Conservation (phyloP, 2,329 filamentous ascomycete species). For the Colletotrichum agaves region DNA sequence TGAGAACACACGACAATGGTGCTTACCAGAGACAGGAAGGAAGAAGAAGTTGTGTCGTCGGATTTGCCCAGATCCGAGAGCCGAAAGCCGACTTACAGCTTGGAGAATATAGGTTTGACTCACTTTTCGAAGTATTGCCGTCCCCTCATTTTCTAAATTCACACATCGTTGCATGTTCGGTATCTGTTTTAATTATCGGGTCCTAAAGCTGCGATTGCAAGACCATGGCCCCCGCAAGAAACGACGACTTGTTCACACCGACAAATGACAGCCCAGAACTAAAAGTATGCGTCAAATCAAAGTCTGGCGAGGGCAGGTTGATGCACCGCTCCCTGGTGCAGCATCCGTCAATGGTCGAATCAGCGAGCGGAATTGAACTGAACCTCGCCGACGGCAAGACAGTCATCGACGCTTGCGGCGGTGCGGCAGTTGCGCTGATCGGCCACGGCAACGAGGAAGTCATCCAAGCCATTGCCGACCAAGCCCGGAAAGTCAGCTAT, state of each 20-base stretch:
- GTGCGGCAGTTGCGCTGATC: constrained; percentile 48
- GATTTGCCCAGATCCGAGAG: constrained; percentile 15
- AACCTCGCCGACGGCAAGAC: constrained; percentile 46
- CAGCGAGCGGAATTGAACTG: constrained; percentile 53
- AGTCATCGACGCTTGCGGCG: constrained; percentile 50
- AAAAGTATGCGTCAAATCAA: background rate
- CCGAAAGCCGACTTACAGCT: constrained; percentile 31
- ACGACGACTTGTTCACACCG: constrained; percentile 25
- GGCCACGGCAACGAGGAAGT: constrained; percentile 46
- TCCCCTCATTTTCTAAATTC: background rate
- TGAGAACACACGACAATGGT: background rate
- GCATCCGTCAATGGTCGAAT: constrained; percentile 50
- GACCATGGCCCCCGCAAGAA: constrained; percentile 38
- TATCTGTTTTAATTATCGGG: too few species aligned
- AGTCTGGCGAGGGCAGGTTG: constrained; percentile 38
- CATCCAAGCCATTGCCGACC: constrained; percentile 43
- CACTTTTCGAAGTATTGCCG: background rate
- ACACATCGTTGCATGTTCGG: too few species aligned
- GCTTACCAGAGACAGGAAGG: background rate
- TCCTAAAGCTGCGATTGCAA: background rate
- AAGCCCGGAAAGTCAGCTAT: constrained; percentile 44
- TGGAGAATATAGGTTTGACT: constrained; percentile 12
- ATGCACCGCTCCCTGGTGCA: constrained; percentile 49
- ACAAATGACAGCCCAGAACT: background rate
- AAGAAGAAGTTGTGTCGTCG: constrained; percentile 7